phyloP scores from a whole-genome alignment of 768 basidiomycete species.

The Mycena sanguinolenta region DNA sequence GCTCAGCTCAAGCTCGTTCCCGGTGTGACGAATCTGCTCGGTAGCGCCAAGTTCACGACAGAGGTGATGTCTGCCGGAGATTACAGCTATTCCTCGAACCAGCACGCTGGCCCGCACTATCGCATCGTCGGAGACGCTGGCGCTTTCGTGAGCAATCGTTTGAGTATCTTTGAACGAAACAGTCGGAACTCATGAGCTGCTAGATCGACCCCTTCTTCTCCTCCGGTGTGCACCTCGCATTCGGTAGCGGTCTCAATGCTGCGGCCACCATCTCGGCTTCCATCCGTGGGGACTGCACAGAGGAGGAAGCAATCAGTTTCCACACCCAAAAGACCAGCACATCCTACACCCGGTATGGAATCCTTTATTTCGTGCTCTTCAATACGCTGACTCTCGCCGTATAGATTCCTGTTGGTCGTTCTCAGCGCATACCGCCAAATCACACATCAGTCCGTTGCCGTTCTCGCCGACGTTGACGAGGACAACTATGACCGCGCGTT shows the following conservation, averaged over 20 bases:
- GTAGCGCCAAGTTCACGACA: constrained; percentile 40
- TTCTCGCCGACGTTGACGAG: constrained; percentile 60
- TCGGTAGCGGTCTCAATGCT: constrained; percentile 52
- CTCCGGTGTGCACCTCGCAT: constrained; percentile 59
- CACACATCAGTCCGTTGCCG: constrained; percentile 50
- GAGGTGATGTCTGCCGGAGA: constrained; percentile 48
- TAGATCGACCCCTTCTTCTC: constrained; percentile 75
- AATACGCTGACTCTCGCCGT: neutral
- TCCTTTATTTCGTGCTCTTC: neutral
- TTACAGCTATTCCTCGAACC: constrained; percentile 50
- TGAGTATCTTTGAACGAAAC: neutral
- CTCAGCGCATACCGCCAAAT: constrained; percentile 65
- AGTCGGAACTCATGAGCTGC: too few species aligned
- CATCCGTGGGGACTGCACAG: constrained; percentile 46
- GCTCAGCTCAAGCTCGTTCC: constrained; percentile 44
- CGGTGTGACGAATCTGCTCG: constrained; percentile 41
- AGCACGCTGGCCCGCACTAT: constrained; percentile 48
- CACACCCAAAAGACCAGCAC: constrained; percentile 49
- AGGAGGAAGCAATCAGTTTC: constrained; percentile 46
- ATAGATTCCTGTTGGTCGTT: constrained; percentile 62
- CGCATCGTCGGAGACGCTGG: constrained; percentile 36
- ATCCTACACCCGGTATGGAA: constrained; percentile 49
- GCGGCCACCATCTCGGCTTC: constrained; percentile 51
- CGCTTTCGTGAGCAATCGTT: neutral
- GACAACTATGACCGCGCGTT: constrained; percentile 65